These are phyloP conservation scores for Elsinoe perseae DNA, from an alignment of 2,329 filamentous ascomycete species.

Conservation along the genomic window DNA sequence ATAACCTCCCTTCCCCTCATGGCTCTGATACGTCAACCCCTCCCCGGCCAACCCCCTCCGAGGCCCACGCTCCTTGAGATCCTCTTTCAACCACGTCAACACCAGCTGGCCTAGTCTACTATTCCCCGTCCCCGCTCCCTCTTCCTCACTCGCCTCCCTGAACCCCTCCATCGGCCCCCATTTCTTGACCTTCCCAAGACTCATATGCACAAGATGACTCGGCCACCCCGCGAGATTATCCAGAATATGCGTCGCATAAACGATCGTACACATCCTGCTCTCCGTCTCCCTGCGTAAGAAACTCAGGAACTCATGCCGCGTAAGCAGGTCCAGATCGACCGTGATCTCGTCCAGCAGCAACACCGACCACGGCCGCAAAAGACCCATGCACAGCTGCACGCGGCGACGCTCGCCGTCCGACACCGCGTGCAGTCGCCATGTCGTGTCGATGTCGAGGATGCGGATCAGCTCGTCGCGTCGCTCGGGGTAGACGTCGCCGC, in stretches of 20 bases:
- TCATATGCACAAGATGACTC: slow-evolving; percentile 93
- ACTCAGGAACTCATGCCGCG: slow-evolving; percentile 71
- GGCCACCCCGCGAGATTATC: slow-evolving; percentile 95
- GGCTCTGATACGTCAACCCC: slow-evolving; percentile 55
- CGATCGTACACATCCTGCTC: slow-evolving; percentile 73
- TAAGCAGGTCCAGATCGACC: slow-evolving; percentile 86
- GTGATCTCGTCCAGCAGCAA: slow-evolving; percentile 93
- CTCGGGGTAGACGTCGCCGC: slow-evolving; percentile 72
- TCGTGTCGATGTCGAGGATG: slow-evolving; percentile 84
- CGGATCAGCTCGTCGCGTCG: slow-evolving; percentile 78
- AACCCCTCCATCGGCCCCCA: slow-evolving; percentile 70
- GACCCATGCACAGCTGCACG: slow-evolving; percentile 93
- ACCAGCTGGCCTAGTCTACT: slow-evolving; percentile 81
- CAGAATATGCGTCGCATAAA: slow-evolving; percentile 95
- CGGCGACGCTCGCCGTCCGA: slow-evolving; percentile 84
- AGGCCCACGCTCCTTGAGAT: slow-evolving; percentile 71
- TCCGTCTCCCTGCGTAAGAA: slow-evolving; percentile 88
- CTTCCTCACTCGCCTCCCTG: slow-evolving; percentile 45
- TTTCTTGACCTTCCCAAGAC: slow-evolving; percentile 77
- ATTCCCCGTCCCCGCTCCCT: slow-evolving; percentile 55
- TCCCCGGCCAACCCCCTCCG: slow-evolving; percentile 55
- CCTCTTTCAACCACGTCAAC: slow-evolving; percentile 74
- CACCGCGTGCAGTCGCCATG: slow-evolving; percentile 94
- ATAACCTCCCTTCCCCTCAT: slow-evolving; percentile 57
- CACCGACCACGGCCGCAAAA: slow-evolving; percentile 84